Percentiles rank a stretch among this genome's conserved stretches.
phyloP scores from a whole-genome alignment of 2,329 filamentous ascomycete species.

The Verticillium dahliae region DNA sequence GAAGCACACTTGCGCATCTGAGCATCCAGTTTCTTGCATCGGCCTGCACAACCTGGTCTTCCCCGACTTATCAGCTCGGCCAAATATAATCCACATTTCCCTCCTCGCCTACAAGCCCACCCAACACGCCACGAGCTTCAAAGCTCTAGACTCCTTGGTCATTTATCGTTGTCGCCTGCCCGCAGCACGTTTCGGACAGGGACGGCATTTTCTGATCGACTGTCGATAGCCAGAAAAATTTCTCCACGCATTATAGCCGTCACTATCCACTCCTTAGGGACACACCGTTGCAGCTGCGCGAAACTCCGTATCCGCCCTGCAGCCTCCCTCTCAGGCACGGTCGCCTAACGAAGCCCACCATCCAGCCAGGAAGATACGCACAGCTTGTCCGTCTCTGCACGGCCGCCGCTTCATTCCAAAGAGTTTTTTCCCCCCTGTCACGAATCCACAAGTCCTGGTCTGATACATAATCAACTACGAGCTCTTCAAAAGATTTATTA shows the following conservation, averaged over 20 bases:
- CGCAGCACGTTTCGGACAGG: neutral
- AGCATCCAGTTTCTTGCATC: constrained; percentile 2
- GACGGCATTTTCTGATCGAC: neutral
- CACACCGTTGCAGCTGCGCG: neutral
- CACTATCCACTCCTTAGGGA: neutral
- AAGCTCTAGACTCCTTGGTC: constrained; percentile 4
- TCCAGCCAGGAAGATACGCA: constrained; percentile 1
- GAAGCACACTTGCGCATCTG: neutral
- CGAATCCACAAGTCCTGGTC: neutral
- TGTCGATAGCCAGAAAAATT: neutral
- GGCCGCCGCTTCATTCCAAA: neutral
- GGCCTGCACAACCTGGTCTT: neutral
- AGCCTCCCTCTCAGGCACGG: neutral
- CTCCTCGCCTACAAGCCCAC: constrained; percentile 3
- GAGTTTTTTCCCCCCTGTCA: constrained; percentile 1
- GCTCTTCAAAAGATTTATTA: neutral
- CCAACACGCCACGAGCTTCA: constrained; percentile 6
- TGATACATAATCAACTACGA: neutral
- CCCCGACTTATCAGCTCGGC: constrained; percentile 11
- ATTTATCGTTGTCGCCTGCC: neutral
- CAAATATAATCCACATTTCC: constrained; percentile 8
- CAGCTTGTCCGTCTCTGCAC: neutral
- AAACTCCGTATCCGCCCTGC: neutral
- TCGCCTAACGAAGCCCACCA: constrained; percentile 1
- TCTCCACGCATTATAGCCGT: neutral